Base-by-base conservation (phyloP, 495 filamentous ascomycete genomes). In the Talaromyces stipitatus region DNA sequence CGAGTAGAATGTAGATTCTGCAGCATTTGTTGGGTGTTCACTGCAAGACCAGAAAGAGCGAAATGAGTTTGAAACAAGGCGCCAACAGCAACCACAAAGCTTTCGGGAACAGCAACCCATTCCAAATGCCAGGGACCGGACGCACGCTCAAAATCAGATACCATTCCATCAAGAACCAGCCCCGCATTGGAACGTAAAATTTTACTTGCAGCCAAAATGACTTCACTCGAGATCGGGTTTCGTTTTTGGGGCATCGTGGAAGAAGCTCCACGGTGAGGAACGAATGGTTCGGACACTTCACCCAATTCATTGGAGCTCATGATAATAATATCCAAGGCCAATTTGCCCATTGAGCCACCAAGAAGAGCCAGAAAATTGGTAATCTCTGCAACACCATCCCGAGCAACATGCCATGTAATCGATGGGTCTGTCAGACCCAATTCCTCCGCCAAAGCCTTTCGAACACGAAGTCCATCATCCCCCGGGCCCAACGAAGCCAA, bases 231-330 rank as follows among this genome's bases (percentile, higher is more conserved):
- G 24, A 82, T 82, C 2, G 78, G 78, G 53, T 82, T 82, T 23
- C 76, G 68, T 60, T 80, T 82, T 61, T 82, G 78, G 20, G 78
- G 78, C 78, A 82, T 82, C 1, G 78, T 82, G 1, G 72, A 76
- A 10, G 74, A 78, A 7, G 78, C 76, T 9, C 78, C 78, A 11
- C 78, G 73, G 60, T 80, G 78, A 10, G 75, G 77, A 9, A 80
- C 75, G 54, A 80, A 82, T 1, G 78, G 78, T 58, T 82, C 78
- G 2, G 73, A 69, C n/a, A 80, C 75, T 57, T 82, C 78, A n/a
- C 73, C 66, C 12, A 79, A 58, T 59, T 82, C 78, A 57, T 77
- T 82, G 0, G 76, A 78, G 8, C 74, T 77, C 78, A 80, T 82
- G 64, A 78, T 65, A n/a, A 80, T 80, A 2, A 82, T 58, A 54